Evolutionary conservation across 1,284 basidiomycete species (phyloP).

Genomic region (Ustilago tritici): DNA sequence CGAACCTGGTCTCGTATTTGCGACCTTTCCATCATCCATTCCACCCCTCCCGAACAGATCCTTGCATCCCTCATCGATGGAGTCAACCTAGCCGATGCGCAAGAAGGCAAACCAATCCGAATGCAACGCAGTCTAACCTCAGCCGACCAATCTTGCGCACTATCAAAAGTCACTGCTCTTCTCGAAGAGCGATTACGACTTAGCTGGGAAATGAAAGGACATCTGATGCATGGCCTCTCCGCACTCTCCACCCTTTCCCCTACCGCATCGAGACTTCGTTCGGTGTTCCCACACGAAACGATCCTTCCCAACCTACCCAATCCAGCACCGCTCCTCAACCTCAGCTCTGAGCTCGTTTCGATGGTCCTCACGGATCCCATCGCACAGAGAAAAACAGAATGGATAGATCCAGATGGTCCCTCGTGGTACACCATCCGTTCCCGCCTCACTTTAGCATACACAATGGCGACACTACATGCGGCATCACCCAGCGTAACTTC

Average conservation of each 20-base stretch:
- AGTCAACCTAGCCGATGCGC: not conserved
- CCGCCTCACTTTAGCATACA: constrained; percentile 23
- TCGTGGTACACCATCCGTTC: constrained; percentile 32
- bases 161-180: not conserved
- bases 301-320: constrained; percentile 26
- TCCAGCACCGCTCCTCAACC: constrained; percentile 18
- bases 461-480: constrained; percentile 29
- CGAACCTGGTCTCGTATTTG: constrained; percentile 20
- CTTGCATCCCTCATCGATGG: not conserved
- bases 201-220: constrained; percentile 15
- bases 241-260: constrained; percentile 27
- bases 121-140: constrained; percentile 3
- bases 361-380: constrained; percentile 10
- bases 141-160: not conserved
- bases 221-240: constrained; percentile 27
- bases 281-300: constrained; percentile 24
- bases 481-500: not conserved
- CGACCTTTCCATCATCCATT: constrained; percentile 16
- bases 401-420: constrained; percentile 32
- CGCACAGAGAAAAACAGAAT: constrained; percentile 8
- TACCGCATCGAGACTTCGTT: constrained; percentile 7
- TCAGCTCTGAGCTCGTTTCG: constrained; percentile 13
- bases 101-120: constrained; percentile 1
- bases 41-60: not conserved
- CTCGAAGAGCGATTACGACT: constrained; percentile 19